These are phyloP conservation scores for Brasenia schreberi DNA, from an alignment of 164 flowering plant species.

Conservation along the genomic window DNA sequence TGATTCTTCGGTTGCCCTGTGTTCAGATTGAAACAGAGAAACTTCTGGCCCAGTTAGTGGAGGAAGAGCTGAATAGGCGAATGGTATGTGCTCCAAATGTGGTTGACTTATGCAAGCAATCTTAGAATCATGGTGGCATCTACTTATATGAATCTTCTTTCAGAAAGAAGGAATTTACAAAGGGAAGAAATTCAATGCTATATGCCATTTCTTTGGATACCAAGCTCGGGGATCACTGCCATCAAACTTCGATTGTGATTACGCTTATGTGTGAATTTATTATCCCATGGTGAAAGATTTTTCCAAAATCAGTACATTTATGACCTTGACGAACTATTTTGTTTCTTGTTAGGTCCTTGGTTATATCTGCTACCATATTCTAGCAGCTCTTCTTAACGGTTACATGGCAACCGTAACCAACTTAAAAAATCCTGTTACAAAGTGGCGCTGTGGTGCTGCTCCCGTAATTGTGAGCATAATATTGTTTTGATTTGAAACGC, in stretches of 20 bases:
- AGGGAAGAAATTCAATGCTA: conserved; percentile 97
- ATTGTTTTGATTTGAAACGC: not conserved
- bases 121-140: no score
- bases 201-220: conserved; percentile 98
- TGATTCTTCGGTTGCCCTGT: not conserved
- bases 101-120: no score
- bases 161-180: conserved; percentile 98
- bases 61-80: conserved; percentile 78
- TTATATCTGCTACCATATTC: conserved; percentile 79
- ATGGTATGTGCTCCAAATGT: conserved; percentile 26
- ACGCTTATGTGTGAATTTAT: conserved; percentile 65
- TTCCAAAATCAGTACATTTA: no score
- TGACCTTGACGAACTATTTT: not conserved
- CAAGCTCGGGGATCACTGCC: conserved; percentile 98
- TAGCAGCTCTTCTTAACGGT: conserved; percentile 95
- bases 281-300: not conserved
- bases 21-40: conserved; percentile 95
- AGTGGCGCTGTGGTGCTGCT: conserved; percentile 98
- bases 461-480: conserved; percentile 58
- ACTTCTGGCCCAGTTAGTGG: conserved; percentile 93
- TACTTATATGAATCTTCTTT: conserved; percentile 2
- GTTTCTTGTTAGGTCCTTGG: conserved; percentile 74
- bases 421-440: conserved; percentile 82
- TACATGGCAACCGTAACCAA: conserved; percentile 93
- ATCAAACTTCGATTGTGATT: conserved; percentile 96